Base-by-base conservation (phyloP, 345 rosid genomes). In the Arabidopsis arenosa region DNA sequence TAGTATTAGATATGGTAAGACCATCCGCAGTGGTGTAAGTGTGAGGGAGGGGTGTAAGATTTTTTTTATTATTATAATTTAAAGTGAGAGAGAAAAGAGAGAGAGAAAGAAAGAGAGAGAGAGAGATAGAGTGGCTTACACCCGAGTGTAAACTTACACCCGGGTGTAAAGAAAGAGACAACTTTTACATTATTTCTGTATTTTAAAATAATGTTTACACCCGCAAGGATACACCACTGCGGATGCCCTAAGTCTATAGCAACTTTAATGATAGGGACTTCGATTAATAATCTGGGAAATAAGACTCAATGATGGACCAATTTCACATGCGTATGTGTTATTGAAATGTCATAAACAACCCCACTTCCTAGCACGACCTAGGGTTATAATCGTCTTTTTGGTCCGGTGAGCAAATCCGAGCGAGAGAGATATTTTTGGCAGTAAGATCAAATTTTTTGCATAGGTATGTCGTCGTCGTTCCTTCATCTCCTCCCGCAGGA, bases 401-500 rank as follows among this genome's bases (percentile, higher is more conserved):
- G 14, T 7, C 9, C 0, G n/a, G 4, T 13, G 43, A 9, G 61
- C n/a, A 76, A 64, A 13, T 35, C 17, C 56, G 77, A 39, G 33
- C 39, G 21, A 70, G 39, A 68, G n/a, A 75, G 56, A 68, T 55
- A 54, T 54, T 30, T 54, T 28, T 37, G 74, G 43, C 57, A 41
- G 48, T 61, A 17, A 53, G 67, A 77, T 77, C 15, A 40, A 76
- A 10, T 32, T 26, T 23, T 36, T 60, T 37, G 13, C 9, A n/a
- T 47, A 43, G 33, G 40, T 10, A 1, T 68, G 28, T 33, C 6
- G 28, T 33, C 6, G 18, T 15, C 63, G 49, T 47, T 60, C 14
- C 74, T 40, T 32, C 74, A 59, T 32, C 74, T 68, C 65, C 76
- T 56, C 45, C 62, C 72, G 28, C 36, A 28, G 66, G 78, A 66